These are phyloP conservation scores for Boletus fagicola DNA, from an alignment of 768 basidiomycete genomes.

Conservation along the genomic window DNA sequence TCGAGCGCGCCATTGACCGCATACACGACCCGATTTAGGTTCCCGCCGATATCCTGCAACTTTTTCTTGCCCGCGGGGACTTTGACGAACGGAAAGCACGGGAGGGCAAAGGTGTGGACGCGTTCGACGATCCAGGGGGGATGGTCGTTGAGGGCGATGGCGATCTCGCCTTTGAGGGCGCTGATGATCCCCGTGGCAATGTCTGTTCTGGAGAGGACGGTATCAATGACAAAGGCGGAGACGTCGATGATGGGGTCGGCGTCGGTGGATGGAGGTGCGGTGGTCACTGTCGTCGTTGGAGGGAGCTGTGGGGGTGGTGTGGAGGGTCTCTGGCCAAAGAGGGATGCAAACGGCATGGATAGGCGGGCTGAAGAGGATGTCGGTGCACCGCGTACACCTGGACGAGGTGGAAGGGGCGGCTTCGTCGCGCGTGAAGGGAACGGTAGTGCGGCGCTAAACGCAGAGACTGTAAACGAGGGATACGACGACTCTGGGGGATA, in stretches of 20 bases:
- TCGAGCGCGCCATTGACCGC: slow-evolving; percentile 42
- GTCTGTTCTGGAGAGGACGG: slow-evolving; percentile 51
- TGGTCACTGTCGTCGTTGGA: slow-evolving; percentile 17
- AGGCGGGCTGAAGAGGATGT: slow-evolving; percentile 45
- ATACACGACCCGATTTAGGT: slow-evolving; percentile 30
- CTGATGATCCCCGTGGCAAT: slow-evolving; percentile 53
- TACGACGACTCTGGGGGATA: slow-evolving; percentile 40
- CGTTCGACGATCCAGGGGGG: slow-evolving; percentile 62
- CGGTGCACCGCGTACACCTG: slow-evolving; percentile 16
- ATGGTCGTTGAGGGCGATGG: slow-evolving; percentile 41
- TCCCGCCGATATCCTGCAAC: slow-evolving; percentile 30
- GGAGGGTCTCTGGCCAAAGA: slow-evolving; percentile 55
- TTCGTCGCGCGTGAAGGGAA: slow-evolving; percentile 43
- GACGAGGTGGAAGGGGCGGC: slow-evolving; percentile 46
- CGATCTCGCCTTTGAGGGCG: slow-evolving; percentile 55
- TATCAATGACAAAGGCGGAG: slow-evolving; percentile 57
- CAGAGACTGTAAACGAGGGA: slow-evolving; percentile 47
- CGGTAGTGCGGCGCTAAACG: slow-evolving; percentile 35
- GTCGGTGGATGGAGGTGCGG: slow-evolving; percentile 28
- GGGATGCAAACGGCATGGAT: slow-evolving; percentile 72
- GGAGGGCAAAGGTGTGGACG: slow-evolving; percentile 52
- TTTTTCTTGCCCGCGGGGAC: slow-evolving; percentile 33
- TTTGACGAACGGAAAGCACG: slow-evolving; percentile 57
- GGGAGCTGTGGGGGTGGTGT: slow-evolving; percentile 31
- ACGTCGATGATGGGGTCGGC: slow-evolving; percentile 48